Base-by-base conservation (phyloP, 2,329 filamentous ascomycete species). In the Diplodia sapinea region DNA sequence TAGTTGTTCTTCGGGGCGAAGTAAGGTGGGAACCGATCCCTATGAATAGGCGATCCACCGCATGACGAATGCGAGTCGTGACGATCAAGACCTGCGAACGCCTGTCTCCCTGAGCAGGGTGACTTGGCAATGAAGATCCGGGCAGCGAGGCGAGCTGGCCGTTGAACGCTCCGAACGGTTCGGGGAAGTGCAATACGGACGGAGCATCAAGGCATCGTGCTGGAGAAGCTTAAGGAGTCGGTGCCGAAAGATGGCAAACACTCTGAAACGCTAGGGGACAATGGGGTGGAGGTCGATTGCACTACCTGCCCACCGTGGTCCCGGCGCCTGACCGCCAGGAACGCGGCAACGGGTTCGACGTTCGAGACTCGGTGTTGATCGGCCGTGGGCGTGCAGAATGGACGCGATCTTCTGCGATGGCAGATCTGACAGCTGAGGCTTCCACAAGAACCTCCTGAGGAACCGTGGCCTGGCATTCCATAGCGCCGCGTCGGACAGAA, bases 41-140 rank as follows among this genome's bases (percentile, higher is more conserved):
- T 51, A 63, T 23, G 59, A 52, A 63, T 63, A 63, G 47, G 50
- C 29, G 57, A 50, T 62, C 57, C 57, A 50, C 57, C 38, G 43
- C 59, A 63, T 63, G 59, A 63, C 59, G 59, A 51, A 63, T 62
- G 40, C 47, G 56, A 61, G 56, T 61, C 56, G 56, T 33, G 56
- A 26, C 56, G 56, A 61, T 61, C 56, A 9, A 6, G 40, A 17
- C 54, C 20, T 61, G 40, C 26, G 38, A 17, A 26, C 36, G 13
- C 20, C n/a, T 17, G 13, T 31, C n/a, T 17, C 56, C 40, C 49
- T 47, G 26, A 36, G 31, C 29, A 51, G 23, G 8, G 20, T 40
- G 23, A 26, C 56, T 49, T 49, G 56, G 56, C 59, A 49, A 51
- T 51, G 59, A 63, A 63, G 43, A 63, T 63, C 59, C 43, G 57